Percentiles rank a stretch among this genome's conserved stretches.
Conservation (phyloP, 164 flowering plant genomes). For the Umbellularia californica region DNA sequence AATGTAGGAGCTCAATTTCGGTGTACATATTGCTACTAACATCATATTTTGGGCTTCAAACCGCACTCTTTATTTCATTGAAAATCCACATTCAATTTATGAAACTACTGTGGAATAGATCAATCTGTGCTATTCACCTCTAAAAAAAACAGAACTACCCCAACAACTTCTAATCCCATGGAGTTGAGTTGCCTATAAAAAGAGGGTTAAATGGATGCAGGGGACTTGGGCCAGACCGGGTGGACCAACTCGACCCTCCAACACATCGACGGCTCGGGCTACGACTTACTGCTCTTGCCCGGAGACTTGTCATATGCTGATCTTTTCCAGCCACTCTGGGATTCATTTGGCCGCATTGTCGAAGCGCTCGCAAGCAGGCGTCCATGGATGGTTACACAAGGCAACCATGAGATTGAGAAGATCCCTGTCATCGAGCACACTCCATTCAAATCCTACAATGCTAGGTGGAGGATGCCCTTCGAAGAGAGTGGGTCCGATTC, state of each 20-base stretch:
- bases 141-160: no score
- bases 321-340: constrained; percentile 53
- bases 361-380: constrained; percentile 75
- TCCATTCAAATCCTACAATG: constrained; percentile 64
- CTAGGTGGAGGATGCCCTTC: constrained; percentile 81
- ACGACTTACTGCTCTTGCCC: constrained; percentile 65
- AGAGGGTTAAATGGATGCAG: constrained; percentile 21
- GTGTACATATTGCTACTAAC: no score
- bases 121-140: no score
- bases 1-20: no score
- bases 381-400: constrained; percentile 93
- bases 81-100: no score
- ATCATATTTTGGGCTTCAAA: no score
- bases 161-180: no score
- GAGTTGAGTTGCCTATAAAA: no score
- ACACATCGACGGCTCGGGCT: constrained; percentile 48
- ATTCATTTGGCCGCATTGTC: constrained; percentile 69
- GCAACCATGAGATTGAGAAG: constrained; percentile 79
- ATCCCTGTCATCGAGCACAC: constrained; percentile 32
- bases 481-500: constrained; percentile 61
- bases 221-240: constrained; percentile 82
- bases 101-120: no score
- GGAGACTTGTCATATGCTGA: constrained; percentile 90
- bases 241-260: constrained; percentile 76
- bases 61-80: no score